A percentile compares a stretch with the other conserved stretches of the same genome.
phyloP scores from a whole-genome alignment of 805 yeast genomes.

The Jamesozyma rosinii region DNA sequence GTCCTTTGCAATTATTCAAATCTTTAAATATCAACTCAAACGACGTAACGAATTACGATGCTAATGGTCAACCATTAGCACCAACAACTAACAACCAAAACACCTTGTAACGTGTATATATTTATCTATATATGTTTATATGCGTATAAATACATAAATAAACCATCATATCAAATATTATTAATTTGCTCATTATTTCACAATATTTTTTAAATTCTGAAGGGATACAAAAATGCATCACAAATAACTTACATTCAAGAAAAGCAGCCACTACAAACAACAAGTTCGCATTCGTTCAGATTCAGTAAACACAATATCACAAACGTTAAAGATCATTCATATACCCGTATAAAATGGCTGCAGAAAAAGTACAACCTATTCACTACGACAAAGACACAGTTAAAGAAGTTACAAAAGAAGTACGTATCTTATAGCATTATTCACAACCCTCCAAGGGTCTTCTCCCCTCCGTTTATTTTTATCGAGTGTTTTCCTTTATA shows the following conservation, averaged over 20 bases:
- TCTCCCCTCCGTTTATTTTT: not conserved
- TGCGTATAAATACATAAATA: not conserved
- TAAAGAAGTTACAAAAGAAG: constrained; percentile 31
- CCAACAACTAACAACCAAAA: not conserved
- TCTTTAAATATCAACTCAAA: not conserved
- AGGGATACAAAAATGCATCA: not conserved
- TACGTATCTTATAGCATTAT: constrained; percentile 10
- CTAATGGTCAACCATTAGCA: not conserved
- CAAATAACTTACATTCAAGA: not conserved
- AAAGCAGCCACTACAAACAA: too few species aligned
- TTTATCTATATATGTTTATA: too few species aligned
- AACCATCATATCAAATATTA: not conserved
- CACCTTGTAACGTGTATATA: not conserved
- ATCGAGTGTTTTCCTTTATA: not conserved
- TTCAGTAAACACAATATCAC: not conserved
- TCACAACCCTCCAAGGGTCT: not conserved
- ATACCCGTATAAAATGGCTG: not conserved
- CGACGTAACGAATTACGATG: not conserved
- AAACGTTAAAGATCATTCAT: not conserved
- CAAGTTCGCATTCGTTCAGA: too few species aligned
- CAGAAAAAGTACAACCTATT: constrained; percentile 26
- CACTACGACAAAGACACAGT: constrained; percentile 34
- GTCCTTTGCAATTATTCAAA: constrained; percentile 22
- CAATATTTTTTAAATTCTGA: not conserved
- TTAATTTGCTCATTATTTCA: not conserved